A percentile compares a stretch with the other conserved stretches of the same genome.
phyloP scores from a whole-genome alignment of 2,329 filamentous ascomycete genomes.

The Colletotrichum tabaci region DNA sequence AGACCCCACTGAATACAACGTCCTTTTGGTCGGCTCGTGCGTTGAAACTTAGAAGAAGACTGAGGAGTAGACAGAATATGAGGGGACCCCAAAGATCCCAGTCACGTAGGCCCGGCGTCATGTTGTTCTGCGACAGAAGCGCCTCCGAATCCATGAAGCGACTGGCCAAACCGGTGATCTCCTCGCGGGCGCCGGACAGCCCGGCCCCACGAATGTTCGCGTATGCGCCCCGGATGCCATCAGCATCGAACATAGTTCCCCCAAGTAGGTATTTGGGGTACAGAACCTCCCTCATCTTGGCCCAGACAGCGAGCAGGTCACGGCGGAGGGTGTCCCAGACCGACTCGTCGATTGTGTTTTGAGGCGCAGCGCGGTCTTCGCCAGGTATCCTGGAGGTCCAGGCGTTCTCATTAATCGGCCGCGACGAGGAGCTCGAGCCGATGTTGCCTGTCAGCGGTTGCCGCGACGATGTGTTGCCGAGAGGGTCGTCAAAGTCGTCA shows the following conservation, averaged over 20 bases:
- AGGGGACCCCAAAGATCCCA: constrained; percentile 99
- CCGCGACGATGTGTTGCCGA: constrained; percentile 77
- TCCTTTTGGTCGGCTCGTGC: constrained; percentile 86
- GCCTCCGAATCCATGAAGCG: constrained; percentile 76
- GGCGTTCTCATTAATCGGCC: constrained; percentile 80
- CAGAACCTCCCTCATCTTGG: constrained; percentile 97
- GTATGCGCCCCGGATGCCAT: constrained; percentile 73
- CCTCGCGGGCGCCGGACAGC: constrained; percentile 72
- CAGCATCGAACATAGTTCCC: constrained; percentile 74
- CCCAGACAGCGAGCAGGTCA: constrained; percentile 93
- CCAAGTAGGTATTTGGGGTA: constrained; percentile 94
- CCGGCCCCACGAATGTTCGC: constrained; percentile 73
- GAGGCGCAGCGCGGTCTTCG: constrained; percentile 90
- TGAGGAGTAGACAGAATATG: constrained; percentile 92
- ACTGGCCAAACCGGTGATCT: constrained; percentile 73
- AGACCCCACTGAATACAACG: constrained; percentile 94
- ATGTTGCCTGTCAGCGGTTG: constrained; percentile 90
- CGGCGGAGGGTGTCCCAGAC: constrained; percentile 98
- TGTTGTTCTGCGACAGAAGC: constrained; percentile 73
- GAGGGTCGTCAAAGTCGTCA: constrained; percentile 93
- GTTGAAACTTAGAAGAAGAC: constrained; percentile 87
- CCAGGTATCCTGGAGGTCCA: constrained; percentile 91
- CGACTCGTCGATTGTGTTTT: constrained; percentile 95
- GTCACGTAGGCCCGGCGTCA: constrained; percentile 92
- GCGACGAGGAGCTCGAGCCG: constrained; percentile 67